A percentile compares a stretch with the other conserved stretches of the same genome.
Conservation (phyloP, 768 basidiomycete genomes). For the Symmetrospora coprosmae region DNA sequence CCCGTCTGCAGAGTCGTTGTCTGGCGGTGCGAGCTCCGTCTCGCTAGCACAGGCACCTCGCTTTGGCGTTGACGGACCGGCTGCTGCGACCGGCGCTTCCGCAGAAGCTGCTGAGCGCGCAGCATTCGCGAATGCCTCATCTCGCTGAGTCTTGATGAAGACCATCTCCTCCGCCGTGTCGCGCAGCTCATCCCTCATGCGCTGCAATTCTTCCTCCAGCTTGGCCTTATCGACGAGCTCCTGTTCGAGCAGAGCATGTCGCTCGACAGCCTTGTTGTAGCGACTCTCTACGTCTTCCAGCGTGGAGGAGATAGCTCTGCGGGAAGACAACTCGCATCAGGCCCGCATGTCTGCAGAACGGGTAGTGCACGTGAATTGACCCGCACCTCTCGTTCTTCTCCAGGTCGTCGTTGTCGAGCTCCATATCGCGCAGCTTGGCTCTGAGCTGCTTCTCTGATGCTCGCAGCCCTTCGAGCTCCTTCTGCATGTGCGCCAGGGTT, state of each 20-base stretch:
- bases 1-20: neutral
- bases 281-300: slow-evolving; percentile 52
- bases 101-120: neutral
- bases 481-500: slow-evolving; percentile 75
- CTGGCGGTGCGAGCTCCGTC: neutral
- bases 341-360: slow-evolving; percentile 23
- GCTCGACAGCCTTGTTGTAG: slow-evolving; percentile 79
- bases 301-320: slow-evolving; percentile 38
- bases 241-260: slow-evolving; percentile 92
- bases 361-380: neutral
- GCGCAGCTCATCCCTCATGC: slow-evolving; percentile 69
- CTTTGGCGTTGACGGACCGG: too few species aligned
- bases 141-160: neutral
- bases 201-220: slow-evolving; percentile 77
- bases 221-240: slow-evolving; percentile 81
- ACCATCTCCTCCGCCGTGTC: neutral
- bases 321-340: too few species aligned
- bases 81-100: neutral
- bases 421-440: slow-evolving; percentile 67
- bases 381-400: slow-evolving; percentile 71
- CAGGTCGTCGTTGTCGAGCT: slow-evolving; percentile 95
- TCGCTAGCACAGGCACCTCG: neutral
- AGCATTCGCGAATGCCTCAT: neutral
- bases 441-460: slow-evolving; percentile 58
- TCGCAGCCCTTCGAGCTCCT: slow-evolving; percentile 69